Evolutionary conservation across 208 protist species (phyloP), one percentile per base, ranked within the genome.

Genomic region (Leishmania braziliensis): DNA sequence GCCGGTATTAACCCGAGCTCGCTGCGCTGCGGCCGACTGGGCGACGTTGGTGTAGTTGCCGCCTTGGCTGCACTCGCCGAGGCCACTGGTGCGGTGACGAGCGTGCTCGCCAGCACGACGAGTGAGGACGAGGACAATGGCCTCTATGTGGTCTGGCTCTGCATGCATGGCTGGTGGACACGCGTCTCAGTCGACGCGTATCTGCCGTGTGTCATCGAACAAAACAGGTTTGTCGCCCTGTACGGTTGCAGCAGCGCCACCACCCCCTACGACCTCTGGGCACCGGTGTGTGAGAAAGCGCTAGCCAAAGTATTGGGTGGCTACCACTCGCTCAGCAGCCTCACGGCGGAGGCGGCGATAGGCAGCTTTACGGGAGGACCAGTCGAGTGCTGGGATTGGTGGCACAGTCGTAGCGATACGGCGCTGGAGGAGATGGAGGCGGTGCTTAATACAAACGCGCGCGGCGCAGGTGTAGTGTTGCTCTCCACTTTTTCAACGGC

Each of bases 201-300:
- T 73, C 72, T 97, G 62, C 95, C 95, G 3, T 94, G 83, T 68
- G 81, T 89, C 5, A 60, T 74, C 60, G 73, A 86, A 53, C 60
- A 58, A 5, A 50, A 75, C 29, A 16, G 72, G 23, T n/a, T 53
- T 46, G 68, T 71, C 10, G 62, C 39, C 20, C 74, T 86, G 23
- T 90, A 88, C 62, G 91, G 89, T 8, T 92, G 87, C 78, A 54
- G 74, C 75, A 88, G 83, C 68, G 12, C 26, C 39, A 51, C 81
- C 50, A 80, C 72, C 43, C 2, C 43, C 23, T 83, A 82, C n/a
- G 92, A 97, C 36, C 62, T 95, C 26, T 97, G 94, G 94, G 81
- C 84, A 23, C 39, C 91, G 0, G 36, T 95, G 18, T 89, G 92
- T 46, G 94, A 97, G 84, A 97, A 97, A 84, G 91, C 91, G 53